These are phyloP conservation scores for Dryadomyces quercivorus DNA, from an alignment of 2,329 filamentous ascomycete species.

Conservation along the genomic window DNA sequence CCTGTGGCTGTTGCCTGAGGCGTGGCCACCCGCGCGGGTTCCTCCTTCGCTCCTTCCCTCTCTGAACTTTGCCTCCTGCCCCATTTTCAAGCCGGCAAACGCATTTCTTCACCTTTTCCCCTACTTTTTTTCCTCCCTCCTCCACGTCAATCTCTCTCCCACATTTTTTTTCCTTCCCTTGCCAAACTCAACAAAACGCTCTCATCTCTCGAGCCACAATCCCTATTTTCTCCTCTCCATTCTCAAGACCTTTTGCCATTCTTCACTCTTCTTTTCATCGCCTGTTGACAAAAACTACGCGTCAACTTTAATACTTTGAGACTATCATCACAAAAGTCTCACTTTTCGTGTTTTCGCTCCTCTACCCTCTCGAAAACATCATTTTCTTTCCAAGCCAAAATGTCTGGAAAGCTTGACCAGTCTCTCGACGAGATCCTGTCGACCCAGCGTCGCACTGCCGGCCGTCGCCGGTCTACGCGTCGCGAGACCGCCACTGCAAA, in stretches of 20 bases:
- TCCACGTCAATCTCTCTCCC: background rate
- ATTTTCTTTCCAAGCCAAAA: constrained; percentile 29
- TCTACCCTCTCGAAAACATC: background rate
- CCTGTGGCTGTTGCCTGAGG: background rate
- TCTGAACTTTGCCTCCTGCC: constrained; percentile 1
- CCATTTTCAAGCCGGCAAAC: background rate
- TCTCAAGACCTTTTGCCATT: background rate
- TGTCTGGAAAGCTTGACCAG: constrained; percentile 94
- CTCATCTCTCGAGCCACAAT: background rate
- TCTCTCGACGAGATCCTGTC: constrained; percentile 96
- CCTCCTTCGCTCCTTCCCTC: constrained; percentile 8
- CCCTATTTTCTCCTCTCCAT: background rate
- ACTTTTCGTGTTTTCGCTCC: background rate
- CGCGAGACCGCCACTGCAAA: constrained; percentile 41
- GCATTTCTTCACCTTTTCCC: background rate
- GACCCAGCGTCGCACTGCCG: constrained; percentile 51
- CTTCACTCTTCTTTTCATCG: background rate
- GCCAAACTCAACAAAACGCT: background rate
- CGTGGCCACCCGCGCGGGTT: constrained; percentile 6
- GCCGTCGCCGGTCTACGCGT: constrained; percentile 36
- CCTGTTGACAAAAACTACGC: background rate
- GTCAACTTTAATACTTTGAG: background rate
- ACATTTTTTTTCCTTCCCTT: background rate
- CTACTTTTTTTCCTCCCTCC: background rate
- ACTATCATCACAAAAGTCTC: background rate